phyloP scores from a whole-genome alignment of 2,329 filamentous ascomycete genomes.

The Hypoxylon sp. region DNA sequence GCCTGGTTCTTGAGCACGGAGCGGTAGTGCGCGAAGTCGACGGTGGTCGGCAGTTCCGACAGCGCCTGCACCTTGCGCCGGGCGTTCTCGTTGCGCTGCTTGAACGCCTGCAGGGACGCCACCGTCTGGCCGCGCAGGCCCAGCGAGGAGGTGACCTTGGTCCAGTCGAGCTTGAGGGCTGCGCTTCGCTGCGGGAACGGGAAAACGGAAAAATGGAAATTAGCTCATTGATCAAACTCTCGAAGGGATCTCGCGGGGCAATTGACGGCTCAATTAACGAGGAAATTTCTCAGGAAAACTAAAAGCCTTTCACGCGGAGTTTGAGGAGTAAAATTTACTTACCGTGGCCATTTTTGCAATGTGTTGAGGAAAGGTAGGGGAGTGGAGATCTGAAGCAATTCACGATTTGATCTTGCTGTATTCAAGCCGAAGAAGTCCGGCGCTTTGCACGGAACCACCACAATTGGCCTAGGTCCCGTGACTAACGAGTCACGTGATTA shows the following conservation, averaged over 20 bases:
- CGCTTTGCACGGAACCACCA: conserved; percentile 34
- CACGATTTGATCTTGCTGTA: conserved; percentile 58
- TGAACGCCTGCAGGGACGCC: conserved; percentile 92
- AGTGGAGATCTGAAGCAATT: conserved; percentile 66
- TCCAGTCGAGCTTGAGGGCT: conserved; percentile 99
- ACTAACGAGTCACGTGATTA: conserved; percentile 48
- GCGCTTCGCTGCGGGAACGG: conserved; percentile 83
- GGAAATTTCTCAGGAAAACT: not conserved
- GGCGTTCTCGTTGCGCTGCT: conserved; percentile 99
- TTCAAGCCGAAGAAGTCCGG: conserved; percentile 62
- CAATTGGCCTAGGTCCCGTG: conserved; percentile 37
- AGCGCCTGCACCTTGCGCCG: conserved; percentile 92
- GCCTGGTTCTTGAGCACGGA: conserved; percentile 94
- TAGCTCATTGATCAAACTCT: conserved; percentile 63
- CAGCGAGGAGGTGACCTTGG: conserved; percentile 92
- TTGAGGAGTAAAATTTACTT: conserved; percentile 60
- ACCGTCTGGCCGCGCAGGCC: conserved; percentile 97
- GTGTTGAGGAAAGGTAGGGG: conserved; percentile 61
- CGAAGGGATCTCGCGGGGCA: conserved; percentile 30
- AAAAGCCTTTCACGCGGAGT: not conserved
- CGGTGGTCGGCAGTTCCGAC: conserved; percentile 83
- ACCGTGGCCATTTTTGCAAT: conserved; percentile 78
- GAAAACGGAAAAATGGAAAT: conserved; percentile 60
- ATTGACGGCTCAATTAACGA: conserved; percentile 52
- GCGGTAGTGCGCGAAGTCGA: conserved; percentile 97